Evolutionary conservation across 495 filamentous ascomycete species (phyloP).

Genomic region (Hypoxylon perforatum): DNA sequence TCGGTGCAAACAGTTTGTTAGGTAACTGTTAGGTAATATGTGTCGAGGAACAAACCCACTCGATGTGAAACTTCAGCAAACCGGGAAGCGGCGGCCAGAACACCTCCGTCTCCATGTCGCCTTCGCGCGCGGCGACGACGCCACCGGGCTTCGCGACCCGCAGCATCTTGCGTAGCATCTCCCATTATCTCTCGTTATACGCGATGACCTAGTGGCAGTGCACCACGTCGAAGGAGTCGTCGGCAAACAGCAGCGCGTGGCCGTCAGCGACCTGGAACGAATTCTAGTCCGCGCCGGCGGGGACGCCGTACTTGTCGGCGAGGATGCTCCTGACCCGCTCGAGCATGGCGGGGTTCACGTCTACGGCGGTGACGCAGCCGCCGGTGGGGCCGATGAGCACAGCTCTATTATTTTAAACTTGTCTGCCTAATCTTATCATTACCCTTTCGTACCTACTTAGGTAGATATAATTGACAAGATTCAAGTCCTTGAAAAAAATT

Average conservation of each 20-base stretch:
- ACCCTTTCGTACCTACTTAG: background rate
- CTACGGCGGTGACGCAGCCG: slow-evolving; percentile 55
- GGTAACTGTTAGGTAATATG: background rate
- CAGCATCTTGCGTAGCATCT: slow-evolving; percentile 56
- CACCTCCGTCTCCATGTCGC: slow-evolving; percentile 50
- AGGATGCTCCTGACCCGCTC: slow-evolving; percentile 46
- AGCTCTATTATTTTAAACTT: too few species aligned
- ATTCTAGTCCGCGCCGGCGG: slow-evolving; percentile 48
- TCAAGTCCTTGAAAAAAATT: too few species aligned
- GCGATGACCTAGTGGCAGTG: slow-evolving; percentile 51
- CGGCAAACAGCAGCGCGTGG: slow-evolving; percentile 54
- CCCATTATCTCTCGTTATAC: slow-evolving; percentile 51
- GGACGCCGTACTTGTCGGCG: slow-evolving; percentile 19
- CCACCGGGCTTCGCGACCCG: slow-evolving; percentile 55
- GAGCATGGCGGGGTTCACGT: slow-evolving; percentile 53
- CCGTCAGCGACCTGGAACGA: slow-evolving; percentile 51
- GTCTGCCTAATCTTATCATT: too few species aligned
- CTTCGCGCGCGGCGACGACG: slow-evolving; percentile 56
- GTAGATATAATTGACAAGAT: too few species aligned
- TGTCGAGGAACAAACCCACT: slow-evolving; percentile 10
- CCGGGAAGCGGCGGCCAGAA: slow-evolving; percentile 51
- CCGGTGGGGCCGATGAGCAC: slow-evolving; percentile 43
- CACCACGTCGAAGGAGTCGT: slow-evolving; percentile 56
- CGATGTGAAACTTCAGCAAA: slow-evolving; percentile 48
- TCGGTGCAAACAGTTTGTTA: background rate